Conservation (phyloP, 1,284 basidiomycete species). For the Kwoniella shivajii region DNA sequence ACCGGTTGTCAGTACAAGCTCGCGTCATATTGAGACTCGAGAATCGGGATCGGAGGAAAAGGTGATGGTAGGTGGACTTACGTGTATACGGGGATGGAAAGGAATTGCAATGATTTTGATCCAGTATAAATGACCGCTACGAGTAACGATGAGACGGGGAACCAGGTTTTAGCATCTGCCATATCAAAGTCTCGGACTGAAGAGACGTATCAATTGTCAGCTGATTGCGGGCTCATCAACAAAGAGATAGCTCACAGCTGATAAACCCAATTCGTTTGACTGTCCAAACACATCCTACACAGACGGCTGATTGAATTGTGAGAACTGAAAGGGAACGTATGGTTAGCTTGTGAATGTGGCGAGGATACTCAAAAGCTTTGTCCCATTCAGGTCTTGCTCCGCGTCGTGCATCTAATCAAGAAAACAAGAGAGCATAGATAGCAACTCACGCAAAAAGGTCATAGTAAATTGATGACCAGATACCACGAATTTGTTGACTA, state of each 20-base stretch:
- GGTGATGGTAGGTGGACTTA: slow-evolving; percentile 15
- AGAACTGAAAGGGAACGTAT: slow-evolving; percentile 59
- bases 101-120: slow-evolving; percentile 92
- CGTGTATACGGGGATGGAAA: slow-evolving; percentile 91
- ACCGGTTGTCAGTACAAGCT: neutral
- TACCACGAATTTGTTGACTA: slow-evolving; percentile 97
- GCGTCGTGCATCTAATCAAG: neutral
- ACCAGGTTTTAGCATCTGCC: slow-evolving; percentile 88
- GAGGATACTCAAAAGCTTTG: too few species aligned
- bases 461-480: slow-evolving; percentile 92
- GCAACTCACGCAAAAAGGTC: slow-evolving; percentile 78
- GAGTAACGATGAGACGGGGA: slow-evolving; percentile 88
- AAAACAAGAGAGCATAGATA: too few species aligned
- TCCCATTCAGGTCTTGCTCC: too few species aligned
- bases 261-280: slow-evolving; percentile 82
- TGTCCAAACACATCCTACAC: slow-evolving; percentile 70
- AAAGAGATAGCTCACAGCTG: slow-evolving; percentile 57
- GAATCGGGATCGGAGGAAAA: neutral
- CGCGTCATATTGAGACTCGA: slow-evolving; percentile 1
- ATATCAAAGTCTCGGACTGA: slow-evolving; percentile 75
- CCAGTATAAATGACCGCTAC: slow-evolving; percentile 98
- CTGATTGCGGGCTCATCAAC: neutral
- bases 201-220: neutral
- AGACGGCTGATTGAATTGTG: slow-evolving; percentile 87
- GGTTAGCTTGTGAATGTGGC: neutral